Conservation (phyloP, 495 filamentous ascomycete genomes). For the Cercophora scortea region DNA sequence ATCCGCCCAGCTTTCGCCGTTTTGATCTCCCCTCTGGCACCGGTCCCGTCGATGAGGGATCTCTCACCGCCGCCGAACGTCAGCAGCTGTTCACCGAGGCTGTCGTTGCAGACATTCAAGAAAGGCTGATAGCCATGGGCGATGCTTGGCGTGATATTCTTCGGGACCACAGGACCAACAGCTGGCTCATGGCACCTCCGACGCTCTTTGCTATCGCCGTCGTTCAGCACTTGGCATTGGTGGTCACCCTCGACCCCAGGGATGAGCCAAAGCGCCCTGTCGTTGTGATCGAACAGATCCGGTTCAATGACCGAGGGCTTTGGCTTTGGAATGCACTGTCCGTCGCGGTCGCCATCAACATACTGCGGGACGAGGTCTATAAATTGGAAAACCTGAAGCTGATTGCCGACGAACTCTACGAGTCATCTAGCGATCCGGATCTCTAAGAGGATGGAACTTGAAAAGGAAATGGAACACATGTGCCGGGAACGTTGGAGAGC, state of each 20-base stretch:
- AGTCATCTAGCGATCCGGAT: constrained; percentile 14
- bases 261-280: constrained; percentile 6
- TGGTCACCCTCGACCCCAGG: constrained; percentile 17
- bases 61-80: not conserved
- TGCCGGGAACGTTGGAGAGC: not conserved
- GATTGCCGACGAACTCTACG: not conserved
- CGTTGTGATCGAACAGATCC: constrained; percentile 13
- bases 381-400: constrained; percentile 3
- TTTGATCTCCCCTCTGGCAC: too few species aligned
- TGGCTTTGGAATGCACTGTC: constrained; percentile 29
- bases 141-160: constrained; percentile 12
- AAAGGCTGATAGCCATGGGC: constrained; percentile 8
- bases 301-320: constrained; percentile 15
- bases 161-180: not conserved
- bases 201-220: constrained; percentile 22
- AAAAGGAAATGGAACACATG: not conserved
- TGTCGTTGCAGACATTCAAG: constrained; percentile 11
- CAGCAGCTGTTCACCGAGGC: constrained; percentile 3
- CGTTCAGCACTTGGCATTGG: constrained; percentile 18
- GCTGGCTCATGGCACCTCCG: constrained; percentile 8
- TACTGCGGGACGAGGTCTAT: constrained; percentile 12
- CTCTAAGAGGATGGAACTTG: constrained; percentile 1
- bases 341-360: constrained; percentile 20
- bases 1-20: not conserved
- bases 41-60: not conserved